Base-by-base conservation (phyloP, 345 rosid species). In the Iberis pinnata region DNA sequence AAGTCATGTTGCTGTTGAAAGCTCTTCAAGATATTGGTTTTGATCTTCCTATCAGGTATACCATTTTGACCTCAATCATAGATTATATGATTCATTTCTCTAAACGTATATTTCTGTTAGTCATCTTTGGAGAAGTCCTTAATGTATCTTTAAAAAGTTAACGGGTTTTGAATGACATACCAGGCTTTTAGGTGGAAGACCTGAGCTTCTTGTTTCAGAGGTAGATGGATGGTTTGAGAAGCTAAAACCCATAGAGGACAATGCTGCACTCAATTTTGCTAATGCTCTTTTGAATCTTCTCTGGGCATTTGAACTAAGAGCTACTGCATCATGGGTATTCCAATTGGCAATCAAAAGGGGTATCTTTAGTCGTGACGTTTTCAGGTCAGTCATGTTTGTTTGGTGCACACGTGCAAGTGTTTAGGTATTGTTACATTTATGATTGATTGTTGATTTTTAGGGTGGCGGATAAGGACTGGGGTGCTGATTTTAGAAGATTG, bases 381-480 rank as follows among this genome's bases (percentile, higher is more conserved):
- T 84, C 78, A 84, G 95, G 98, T 89, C 48, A 24, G 61, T 74
- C 47, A 39, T 36, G 49, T 42, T 53, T 31, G 40, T 54, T 39
- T 53, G 1, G 8, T 42, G 64, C 58, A 51, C 12, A 38, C 13
- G 15, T 3, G 26, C 15, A 22, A 26, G 56, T 39, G 43, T 29
- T 47, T 40, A 48, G 38, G n/a, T n/a, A n/a, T 19, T 26, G 53
- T 57, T 24, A 41, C 41, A 17, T 33, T 37, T 35, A 2, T 50
- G 39, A 26, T 22, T 60, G 43, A 24, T 68, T 29, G n/a, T 39
- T 70, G 67, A 56, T 67, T 17, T n/a, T 49, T 84, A 90, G 98
- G 74, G 89, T 90, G 55, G 87, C 95, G 49, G 98, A 84, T 58
- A 84, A 82, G 63, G 89, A 84, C 44, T 87, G 98, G 98, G 92